Conservation (phyloP, 306 rosid genomes). For the Begonia peltatifolia region DNA sequence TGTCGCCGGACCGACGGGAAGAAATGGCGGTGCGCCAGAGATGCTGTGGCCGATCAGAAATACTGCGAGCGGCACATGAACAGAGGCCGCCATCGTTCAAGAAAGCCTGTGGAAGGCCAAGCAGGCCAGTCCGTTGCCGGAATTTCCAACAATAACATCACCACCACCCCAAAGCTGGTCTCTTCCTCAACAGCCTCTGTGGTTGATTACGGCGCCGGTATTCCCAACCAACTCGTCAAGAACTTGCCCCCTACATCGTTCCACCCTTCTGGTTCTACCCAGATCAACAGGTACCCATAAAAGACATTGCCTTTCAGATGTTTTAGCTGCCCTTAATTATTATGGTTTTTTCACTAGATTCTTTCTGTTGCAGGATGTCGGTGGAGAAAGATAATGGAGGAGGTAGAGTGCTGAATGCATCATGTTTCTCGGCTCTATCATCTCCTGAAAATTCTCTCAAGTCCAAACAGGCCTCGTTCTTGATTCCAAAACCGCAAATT, state of each 20-base stretch:
- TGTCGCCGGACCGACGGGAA: slow-evolving; percentile 98
- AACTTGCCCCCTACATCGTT: slow-evolving; percentile 16
- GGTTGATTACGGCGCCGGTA: slow-evolving; percentile 22
- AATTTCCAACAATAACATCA: slow-evolving; percentile 11
- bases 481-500: slow-evolving; percentile 31
- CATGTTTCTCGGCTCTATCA: slow-evolving; percentile 33
- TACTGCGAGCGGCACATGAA: slow-evolving; percentile 92
- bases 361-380: slow-evolving; percentile 40
- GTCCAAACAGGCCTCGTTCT: slow-evolving; percentile 25
- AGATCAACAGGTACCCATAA: slow-evolving; percentile 40
- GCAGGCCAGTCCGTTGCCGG: slow-evolving; percentile 55
- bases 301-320: background rate
- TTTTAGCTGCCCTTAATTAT: background rate
- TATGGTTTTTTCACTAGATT: background rate
- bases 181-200: slow-evolving; percentile 25
- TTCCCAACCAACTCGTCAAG: slow-evolving; percentile 39
- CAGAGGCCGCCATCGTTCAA: slow-evolving; percentile 99
- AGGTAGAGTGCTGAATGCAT: slow-evolving; percentile 34
- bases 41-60: slow-evolving; percentile 84
- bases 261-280: slow-evolving; percentile 25
- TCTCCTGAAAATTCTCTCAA: slow-evolving; percentile 43
- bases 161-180: slow-evolving; percentile 21
- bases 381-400: slow-evolving; percentile 31
- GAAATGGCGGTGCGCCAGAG: slow-evolving; percentile 99
- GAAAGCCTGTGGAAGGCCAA: slow-evolving; percentile 99